Conservation (phyloP, 2,329 filamentous ascomycete genomes). For the Colletotrichum limetticola region DNA sequence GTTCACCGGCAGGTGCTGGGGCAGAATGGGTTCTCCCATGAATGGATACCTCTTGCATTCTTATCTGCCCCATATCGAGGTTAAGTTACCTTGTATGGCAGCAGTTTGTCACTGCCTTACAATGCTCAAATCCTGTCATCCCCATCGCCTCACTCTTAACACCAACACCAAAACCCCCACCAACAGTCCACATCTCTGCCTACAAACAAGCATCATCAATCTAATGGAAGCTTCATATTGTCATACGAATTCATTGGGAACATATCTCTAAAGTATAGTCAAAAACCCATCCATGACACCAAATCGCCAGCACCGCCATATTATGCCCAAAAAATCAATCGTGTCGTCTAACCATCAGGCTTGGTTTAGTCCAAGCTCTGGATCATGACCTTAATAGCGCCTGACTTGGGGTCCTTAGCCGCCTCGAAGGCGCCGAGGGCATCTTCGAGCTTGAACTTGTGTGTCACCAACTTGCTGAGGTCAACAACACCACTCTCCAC, state of each 20-base stretch:
- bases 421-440: conserved; percentile 91
- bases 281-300: conserved; percentile 31
- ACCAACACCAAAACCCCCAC: not conserved
- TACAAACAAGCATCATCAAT: not conserved
- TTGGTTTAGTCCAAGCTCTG: conserved; percentile 70
- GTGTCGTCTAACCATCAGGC: not conserved
- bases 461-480: conserved; percentile 84
- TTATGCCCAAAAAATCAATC: conserved; percentile 34
- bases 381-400: conserved; percentile 98
- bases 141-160: not conserved
- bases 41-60: not conserved
- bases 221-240: not conserved
- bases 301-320: conserved; percentile 27
- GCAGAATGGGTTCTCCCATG: not conserved
- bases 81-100: too few species aligned
- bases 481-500: conserved; percentile 87
- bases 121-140: not conserved
- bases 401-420: conserved; percentile 86
- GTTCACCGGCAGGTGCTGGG: not conserved
- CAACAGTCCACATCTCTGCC: not conserved
- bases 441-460: conserved; percentile 87
- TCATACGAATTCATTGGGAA: conserved; percentile 12
- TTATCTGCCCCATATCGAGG: not conserved
- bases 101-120: not conserved
- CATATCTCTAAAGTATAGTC: conserved; percentile 21